Evolutionary conservation across 345 rosid genomes (phyloP).

Genomic region (Carallia pectinifolia): DNA sequence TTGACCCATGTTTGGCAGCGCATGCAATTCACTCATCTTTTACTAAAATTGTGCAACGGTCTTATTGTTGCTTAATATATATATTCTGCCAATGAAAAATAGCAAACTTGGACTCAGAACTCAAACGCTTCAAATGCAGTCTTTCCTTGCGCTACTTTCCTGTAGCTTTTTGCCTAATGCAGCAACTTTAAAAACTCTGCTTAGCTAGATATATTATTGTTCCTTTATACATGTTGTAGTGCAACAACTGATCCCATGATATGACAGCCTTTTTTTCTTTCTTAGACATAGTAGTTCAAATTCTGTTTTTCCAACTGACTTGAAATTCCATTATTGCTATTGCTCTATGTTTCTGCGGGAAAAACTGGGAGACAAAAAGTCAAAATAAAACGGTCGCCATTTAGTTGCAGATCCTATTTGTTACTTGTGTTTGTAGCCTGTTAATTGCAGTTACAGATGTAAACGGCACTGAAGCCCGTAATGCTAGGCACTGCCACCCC

Average conservation of each 20-base stretch:
- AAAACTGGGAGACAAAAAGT: not conserved
- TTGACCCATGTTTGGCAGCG: not conserved
- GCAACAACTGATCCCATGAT: too few species aligned
- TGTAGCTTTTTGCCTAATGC: not conserved
- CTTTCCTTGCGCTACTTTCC: not conserved
- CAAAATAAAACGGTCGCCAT: not conserved
- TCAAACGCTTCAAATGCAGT: not conserved
- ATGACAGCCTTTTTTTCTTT: too few species aligned
- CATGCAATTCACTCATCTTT: not conserved
- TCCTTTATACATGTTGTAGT: too few species aligned
- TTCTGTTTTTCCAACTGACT: too few species aligned
- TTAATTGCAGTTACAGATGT: too few species aligned
- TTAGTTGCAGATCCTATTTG: not conserved
- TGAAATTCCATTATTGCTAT: not conserved
- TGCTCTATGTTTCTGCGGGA: not conserved
- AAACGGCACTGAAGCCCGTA: too few species aligned
- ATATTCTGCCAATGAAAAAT: not conserved
- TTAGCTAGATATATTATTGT: too few species aligned
- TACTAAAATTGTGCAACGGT: not conserved
- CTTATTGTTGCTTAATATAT: not conserved
- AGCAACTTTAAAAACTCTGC: not conserved
- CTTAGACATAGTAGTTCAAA: too few species aligned
- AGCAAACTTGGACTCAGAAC: not conserved
- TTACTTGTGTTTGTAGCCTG: too few species aligned
- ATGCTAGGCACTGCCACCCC: too few species aligned